Evolutionary conservation across 768 basidiomycete genomes (phyloP).

Genomic region (Mycena latifolia): DNA sequence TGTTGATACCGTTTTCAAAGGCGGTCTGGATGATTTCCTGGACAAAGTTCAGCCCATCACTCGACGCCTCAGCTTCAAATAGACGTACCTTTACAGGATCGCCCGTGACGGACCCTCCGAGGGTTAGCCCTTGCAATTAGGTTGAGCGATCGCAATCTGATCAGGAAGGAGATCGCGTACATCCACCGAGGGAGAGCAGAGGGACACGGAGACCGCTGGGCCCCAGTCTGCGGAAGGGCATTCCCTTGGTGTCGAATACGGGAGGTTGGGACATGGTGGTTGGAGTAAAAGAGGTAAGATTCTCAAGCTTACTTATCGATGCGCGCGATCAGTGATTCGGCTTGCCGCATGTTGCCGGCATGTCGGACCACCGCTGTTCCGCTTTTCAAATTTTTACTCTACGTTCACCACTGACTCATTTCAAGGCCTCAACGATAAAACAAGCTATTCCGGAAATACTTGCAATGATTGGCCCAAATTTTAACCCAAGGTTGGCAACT

Average conservation of each 20-base stretch:
- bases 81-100: constrained; percentile 31
- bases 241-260: constrained; percentile 54
- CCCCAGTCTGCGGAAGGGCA: constrained; percentile 64
- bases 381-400: no score
- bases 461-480: no score
- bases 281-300: no score
- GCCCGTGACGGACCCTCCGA: constrained; percentile 34
- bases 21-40: constrained; percentile 86
- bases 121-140: constrained; percentile 30
- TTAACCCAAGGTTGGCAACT: no score
- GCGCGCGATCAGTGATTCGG: no score
- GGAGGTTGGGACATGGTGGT: constrained; percentile 34
- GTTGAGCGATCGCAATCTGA: not conserved
- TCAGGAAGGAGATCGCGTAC: constrained; percentile 39
- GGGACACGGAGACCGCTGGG: constrained; percentile 67
- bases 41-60: constrained; percentile 47
- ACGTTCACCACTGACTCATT: no score
- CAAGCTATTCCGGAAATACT: no score
- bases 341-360: no score
- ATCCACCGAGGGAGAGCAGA: constrained; percentile 71
- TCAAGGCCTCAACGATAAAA: no score
- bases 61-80: not conserved
- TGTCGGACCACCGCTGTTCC: no score
- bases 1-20: constrained; percentile 82
- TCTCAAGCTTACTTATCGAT: no score